Percentiles rank a stretch among this genome's conserved stretches.
phyloP scores from a whole-genome alignment of 306 rosid species.

The Dalbergia cochinchinensis region DNA sequence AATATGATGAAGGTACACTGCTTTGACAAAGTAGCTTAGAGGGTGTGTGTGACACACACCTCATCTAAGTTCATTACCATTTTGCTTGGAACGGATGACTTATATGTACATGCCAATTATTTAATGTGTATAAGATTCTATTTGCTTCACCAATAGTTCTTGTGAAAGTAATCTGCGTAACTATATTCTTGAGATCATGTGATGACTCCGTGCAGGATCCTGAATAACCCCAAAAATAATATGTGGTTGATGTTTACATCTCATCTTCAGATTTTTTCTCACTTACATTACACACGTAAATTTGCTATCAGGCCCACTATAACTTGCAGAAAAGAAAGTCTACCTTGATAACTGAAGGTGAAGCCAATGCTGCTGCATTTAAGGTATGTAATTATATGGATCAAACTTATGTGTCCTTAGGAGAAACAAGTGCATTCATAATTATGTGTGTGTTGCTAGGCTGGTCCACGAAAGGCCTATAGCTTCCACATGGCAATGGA shows the following conservation, averaged over 20 bases:
- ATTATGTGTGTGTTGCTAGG: background rate
- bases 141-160: background rate
- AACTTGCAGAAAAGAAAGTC: slow-evolving; percentile 50
- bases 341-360: slow-evolving; percentile 20
- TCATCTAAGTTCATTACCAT: slow-evolving; percentile 3
- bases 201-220: background rate
- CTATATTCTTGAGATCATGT: background rate
- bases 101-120: background rate
- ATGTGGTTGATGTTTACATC: background rate
- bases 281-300: background rate
- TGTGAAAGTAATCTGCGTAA: background rate
- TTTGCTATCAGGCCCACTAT: slow-evolving; percentile 45
- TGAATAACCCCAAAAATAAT: slow-evolving; percentile 1
- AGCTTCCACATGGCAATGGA: background rate
- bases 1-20: slow-evolving; percentile 37
- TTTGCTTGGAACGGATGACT: background rate
- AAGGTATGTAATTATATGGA: slow-evolving; percentile 42
- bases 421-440: background rate
- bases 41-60: background rate
- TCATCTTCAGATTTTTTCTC: background rate
- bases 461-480: background rate
- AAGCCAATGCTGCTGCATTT: slow-evolving; percentile 35
- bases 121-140: no score
- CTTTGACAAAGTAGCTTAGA: background rate
- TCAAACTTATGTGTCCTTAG: background rate